A percentile compares a stretch with the other conserved stretches of the same genome.
phyloP scores from a whole-genome alignment of 192 early-diverging fungal species.

The Cetraspora pellucida region DNA sequence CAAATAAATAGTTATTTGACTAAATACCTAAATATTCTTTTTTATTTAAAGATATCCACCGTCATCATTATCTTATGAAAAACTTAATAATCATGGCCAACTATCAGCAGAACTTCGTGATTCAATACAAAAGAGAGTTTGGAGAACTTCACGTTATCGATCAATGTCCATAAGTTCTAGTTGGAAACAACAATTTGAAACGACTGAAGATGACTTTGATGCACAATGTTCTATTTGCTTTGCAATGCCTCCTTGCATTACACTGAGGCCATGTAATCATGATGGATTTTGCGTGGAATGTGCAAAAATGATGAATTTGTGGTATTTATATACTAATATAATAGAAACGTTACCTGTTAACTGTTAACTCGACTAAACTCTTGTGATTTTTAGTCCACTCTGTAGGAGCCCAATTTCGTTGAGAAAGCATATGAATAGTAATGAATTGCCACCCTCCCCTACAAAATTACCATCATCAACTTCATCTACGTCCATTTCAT shows the following conservation, averaged over 20 bases:
- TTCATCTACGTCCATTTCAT: slow-evolving; percentile 1
- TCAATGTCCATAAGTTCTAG: slow-evolving; percentile 32
- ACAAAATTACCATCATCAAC: slow-evolving; percentile 8
- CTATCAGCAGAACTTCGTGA: slow-evolving; percentile 38
- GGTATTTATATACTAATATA: slow-evolving; percentile 5
- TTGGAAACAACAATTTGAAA: slow-evolving; percentile 22
- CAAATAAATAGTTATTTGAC: not conserved
- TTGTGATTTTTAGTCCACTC: not conserved
- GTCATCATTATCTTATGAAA: slow-evolving; percentile 37
- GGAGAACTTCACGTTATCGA: slow-evolving; percentile 41
- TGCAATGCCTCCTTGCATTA: slow-evolving; percentile 46
- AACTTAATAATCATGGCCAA: slow-evolving; percentile 39
- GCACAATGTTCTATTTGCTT: slow-evolving; percentile 53
- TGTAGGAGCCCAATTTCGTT: slow-evolving; percentile 22
- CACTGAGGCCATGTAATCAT: slow-evolving; percentile 51
- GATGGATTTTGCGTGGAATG: slow-evolving; percentile 51
- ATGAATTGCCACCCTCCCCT: slow-evolving; percentile 19
- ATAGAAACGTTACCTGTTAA: not conserved
- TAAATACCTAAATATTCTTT: not conserved
- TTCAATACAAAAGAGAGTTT: slow-evolving; percentile 43
- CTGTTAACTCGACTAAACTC: not conserved
- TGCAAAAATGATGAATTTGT: slow-evolving; percentile 39
- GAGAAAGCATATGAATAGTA: slow-evolving; percentile 1
- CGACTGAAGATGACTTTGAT: slow-evolving; percentile 34
- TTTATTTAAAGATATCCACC: slow-evolving; percentile 41